Percentiles rank a stretch among this genome's conserved stretches.
phyloP scores from a whole-genome alignment of 805 yeast genomes.

The Kodamaea restingae region DNA sequence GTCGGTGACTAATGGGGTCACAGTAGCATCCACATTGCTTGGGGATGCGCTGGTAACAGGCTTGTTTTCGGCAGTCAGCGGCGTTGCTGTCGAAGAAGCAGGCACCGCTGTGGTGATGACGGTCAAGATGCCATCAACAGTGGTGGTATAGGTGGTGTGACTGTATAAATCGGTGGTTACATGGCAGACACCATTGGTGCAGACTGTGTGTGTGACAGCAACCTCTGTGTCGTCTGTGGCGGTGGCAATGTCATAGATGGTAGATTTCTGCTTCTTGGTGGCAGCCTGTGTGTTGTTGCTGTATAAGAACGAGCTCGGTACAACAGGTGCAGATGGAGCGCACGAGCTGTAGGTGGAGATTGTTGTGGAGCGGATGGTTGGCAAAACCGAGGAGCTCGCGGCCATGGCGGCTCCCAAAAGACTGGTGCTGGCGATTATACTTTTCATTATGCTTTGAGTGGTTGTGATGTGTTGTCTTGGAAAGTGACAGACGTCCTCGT shows the following conservation, averaged over 20 bases:
- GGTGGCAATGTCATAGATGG: constrained; percentile 22
- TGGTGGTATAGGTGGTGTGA: constrained; percentile 32
- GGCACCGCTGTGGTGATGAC: constrained; percentile 33
- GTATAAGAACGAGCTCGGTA: constrained; percentile 12
- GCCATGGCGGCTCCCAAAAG: constrained; percentile 7
- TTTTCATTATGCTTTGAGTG: constrained; percentile 8
- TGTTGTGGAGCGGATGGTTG: constrained; percentile 8
- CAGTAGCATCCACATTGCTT: neutral
- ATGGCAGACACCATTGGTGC: constrained; percentile 28
- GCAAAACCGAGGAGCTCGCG: constrained; percentile 6
- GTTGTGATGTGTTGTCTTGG: too few species aligned
- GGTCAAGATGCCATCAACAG: constrained; percentile 38
- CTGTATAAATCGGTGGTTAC: constrained; percentile 32
- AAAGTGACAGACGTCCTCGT: too few species aligned
- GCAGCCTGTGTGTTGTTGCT: constrained; percentile 9
- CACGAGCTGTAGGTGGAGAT: constrained; percentile 8
- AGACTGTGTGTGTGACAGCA: constrained; percentile 28
- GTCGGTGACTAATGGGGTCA: neutral
- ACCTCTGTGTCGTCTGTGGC: constrained; percentile 18
- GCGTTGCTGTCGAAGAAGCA: constrained; percentile 7
- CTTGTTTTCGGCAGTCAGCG: too few species aligned
- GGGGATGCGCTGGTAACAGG: too few species aligned
- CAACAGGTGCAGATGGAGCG: constrained; percentile 3
- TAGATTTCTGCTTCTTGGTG: constrained; percentile 10
- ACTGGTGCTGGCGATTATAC: constrained; percentile 2